These are phyloP conservation scores for Obelidium mucronatum DNA, from an alignment of 192 early-diverging fungal species.

Conservation along the genomic window DNA sequence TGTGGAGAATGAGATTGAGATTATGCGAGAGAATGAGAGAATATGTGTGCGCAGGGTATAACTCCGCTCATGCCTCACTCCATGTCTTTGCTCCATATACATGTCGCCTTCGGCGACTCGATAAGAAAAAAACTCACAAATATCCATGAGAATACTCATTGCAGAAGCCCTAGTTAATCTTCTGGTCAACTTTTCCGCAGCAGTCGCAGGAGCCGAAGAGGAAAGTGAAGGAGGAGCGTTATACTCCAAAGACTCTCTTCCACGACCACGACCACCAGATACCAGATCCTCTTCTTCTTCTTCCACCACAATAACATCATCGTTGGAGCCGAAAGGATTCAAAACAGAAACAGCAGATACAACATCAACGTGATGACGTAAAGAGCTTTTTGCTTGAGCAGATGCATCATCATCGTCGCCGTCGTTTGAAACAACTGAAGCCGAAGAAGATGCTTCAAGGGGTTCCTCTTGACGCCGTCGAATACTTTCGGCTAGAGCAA, in stretches of 20 bases:
- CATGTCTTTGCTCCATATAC: too few species aligned
- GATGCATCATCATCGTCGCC: neutral
- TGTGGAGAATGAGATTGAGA: neutral
- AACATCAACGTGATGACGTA: neutral
- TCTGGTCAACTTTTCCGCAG: constrained; percentile 18
- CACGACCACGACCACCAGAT: constrained; percentile 4
- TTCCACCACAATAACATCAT: constrained; percentile 4
- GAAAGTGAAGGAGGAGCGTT: constrained; percentile 11
- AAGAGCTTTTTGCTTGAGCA: neutral
- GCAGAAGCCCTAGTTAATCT: constrained; percentile 31
- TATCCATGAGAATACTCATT: constrained; percentile 37
- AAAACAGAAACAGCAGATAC: constrained; percentile 26
- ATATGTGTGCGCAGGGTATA: too few species aligned
- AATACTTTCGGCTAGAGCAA: neutral
- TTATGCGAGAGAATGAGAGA: too few species aligned
- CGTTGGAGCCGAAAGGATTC: constrained; percentile 25
- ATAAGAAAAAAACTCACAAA: constrained; percentile 23
- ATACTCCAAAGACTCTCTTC: constrained; percentile 32
- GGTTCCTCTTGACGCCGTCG: constrained; percentile 15
- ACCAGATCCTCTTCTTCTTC: constrained; percentile 17
- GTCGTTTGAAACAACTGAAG: too few species aligned
- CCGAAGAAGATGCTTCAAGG: neutral
- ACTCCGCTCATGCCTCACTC: too few species aligned
- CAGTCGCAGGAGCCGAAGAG: constrained; percentile 1
- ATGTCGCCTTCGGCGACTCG: neutral